Percentiles rank a stretch among this genome's conserved stretches.
These are phyloP conservation scores for Fraxinus anomala DNA, from an alignment of 257 asterid genomes.

Conservation along the genomic window DNA sequence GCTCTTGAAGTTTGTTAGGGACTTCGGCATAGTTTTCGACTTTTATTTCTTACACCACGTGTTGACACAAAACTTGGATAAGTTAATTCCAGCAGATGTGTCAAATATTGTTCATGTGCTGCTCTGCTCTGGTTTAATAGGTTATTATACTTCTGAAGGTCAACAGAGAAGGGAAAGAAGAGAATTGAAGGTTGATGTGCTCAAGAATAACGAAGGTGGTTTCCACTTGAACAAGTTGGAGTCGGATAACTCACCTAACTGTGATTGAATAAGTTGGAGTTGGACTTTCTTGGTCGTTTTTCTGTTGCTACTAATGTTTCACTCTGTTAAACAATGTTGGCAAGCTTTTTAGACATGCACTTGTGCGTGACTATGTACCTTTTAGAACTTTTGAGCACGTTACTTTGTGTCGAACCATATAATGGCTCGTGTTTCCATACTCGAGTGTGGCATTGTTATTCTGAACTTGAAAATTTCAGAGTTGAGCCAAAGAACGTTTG, in stretches of 20 bases:
- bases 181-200: slow-evolving; percentile 84
- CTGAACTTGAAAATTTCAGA: neutral
- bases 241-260: slow-evolving; percentile 23
- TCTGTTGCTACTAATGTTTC: too few relatives aligned
- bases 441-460: neutral
- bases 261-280: neutral
- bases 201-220: slow-evolving; percentile 55
- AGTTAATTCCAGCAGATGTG: too few relatives aligned
- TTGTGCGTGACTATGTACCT: too few relatives aligned
- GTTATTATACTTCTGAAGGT: slow-evolving; percentile 70
- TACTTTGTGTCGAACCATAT: too few relatives aligned
- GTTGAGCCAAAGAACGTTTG: neutral
- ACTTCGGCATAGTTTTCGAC: too few relatives aligned
- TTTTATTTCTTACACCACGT: too few relatives aligned
- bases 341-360: too few relatives aligned
- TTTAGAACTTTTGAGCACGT: too few relatives aligned
- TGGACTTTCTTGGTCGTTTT: too few relatives aligned
- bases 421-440: neutral
- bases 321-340: too few relatives aligned
- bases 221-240: slow-evolving; percentile 65
- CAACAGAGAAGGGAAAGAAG: slow-evolving; percentile 73
- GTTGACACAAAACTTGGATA: too few relatives aligned
- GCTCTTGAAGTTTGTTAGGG: too few relatives aligned
- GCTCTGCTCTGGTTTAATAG: slow-evolving; percentile 29
- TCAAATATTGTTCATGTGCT: slow-evolving; percentile 10